Evolutionary conservation across 495 filamentous ascomycete genomes (phyloP).

Genomic region (Friedmanniomyces simplex): DNA sequence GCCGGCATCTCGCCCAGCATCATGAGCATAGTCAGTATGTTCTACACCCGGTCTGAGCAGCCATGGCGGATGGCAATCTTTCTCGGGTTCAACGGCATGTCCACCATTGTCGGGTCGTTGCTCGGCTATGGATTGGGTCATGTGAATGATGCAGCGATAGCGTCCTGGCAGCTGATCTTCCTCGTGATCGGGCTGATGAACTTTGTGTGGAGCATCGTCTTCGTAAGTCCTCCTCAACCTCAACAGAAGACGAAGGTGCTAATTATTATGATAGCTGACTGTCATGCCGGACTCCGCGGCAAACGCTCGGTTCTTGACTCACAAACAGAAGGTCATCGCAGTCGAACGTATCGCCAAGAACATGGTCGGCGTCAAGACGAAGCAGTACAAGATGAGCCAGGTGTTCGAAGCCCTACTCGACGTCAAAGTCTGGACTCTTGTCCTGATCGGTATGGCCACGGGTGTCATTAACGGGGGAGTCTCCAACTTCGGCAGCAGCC

Average conservation of each 20-base stretch:
- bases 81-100: constrained; percentile 20
- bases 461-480: constrained; percentile 15
- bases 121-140: constrained; percentile 11
- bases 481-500: constrained; percentile 26
- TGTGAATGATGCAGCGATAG: not conserved
- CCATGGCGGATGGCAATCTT: constrained; percentile 20
- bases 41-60: constrained; percentile 12
- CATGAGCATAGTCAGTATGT: constrained; percentile 14
- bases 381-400: constrained; percentile 11
- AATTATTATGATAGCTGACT: not conserved
- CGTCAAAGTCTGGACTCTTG: constrained; percentile 9
- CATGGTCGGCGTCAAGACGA: constrained; percentile 14
- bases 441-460: constrained; percentile 5
- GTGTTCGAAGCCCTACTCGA: constrained; percentile 10
- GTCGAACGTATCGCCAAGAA: constrained; percentile 13
- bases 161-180: constrained; percentile 16
- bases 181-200: constrained; percentile 13
- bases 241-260: not conserved
- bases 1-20: constrained; percentile 10
- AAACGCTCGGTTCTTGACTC: constrained; percentile 4
- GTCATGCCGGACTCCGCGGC: constrained; percentile 8
- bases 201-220: constrained; percentile 13
- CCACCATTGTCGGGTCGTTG: constrained; percentile 2
- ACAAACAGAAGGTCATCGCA: constrained; percentile 14
- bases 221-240: not conserved